Evolutionary conservation across 2,329 filamentous ascomycete species (phyloP).

Genomic region (Penicillium nordicum): DNA sequence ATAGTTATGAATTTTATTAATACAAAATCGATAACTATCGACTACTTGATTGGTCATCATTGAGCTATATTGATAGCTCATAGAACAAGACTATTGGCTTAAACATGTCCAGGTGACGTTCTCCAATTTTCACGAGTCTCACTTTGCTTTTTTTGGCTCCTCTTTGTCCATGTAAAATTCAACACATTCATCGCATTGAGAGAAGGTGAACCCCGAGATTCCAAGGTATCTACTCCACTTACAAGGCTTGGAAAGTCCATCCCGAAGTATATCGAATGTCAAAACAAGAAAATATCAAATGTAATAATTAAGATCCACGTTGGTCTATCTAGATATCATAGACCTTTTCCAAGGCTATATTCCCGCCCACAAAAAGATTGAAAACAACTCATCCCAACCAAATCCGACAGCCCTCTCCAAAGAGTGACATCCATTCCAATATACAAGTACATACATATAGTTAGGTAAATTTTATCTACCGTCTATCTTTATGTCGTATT

Average conservation of each 20-base stretch:
- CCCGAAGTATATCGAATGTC: background rate
- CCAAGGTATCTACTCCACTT: background rate
- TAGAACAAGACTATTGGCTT: background rate
- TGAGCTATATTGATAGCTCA: background rate
- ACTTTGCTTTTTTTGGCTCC: background rate
- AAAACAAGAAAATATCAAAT: background rate
- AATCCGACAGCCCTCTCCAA: background rate
- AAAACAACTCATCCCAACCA: background rate
- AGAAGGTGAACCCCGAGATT: background rate
- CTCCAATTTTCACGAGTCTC: background rate
- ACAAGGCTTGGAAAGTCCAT: background rate
- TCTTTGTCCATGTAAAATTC: background rate
- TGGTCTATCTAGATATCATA: background rate
- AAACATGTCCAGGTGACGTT: background rate
- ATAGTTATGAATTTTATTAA: too few relatives aligned
- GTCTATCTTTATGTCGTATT: slow-evolving; percentile 19
- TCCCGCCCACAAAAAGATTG: background rate
- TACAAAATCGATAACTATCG: background rate
- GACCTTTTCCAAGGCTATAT: background rate
- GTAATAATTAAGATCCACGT: background rate
- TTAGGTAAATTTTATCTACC: slow-evolving; percentile 6
- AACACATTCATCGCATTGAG: background rate
- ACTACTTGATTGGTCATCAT: background rate
- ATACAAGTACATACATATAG: background rate
- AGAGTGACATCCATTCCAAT: background rate